Percentiles rank a stretch among this genome's conserved stretches.
These are phyloP conservation scores for Sphenostylis stenocarpa DNA, from an alignment of 306 rosid species.

Conservation along the genomic window DNA sequence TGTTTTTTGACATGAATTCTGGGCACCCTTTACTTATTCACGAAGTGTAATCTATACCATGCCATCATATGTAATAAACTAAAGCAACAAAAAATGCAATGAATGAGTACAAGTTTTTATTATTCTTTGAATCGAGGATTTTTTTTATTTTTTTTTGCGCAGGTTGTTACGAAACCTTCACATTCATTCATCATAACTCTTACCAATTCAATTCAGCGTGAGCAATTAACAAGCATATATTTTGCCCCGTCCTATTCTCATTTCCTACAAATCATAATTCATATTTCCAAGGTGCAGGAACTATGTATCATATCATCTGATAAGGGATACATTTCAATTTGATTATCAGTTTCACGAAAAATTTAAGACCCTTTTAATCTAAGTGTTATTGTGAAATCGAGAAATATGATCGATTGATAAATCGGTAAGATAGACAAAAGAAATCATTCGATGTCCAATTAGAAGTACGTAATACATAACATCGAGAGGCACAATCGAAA, in stretches of 20 bases:
- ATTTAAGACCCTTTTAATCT: no score
- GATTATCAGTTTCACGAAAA: no score
- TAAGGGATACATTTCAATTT: no score
- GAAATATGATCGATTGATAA: no score
- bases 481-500: no score
- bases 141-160: neutral
- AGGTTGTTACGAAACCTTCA: neutral
- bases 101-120: neutral
- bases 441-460: no score
- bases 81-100: neutral
- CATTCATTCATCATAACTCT: neutral
- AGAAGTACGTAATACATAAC: no score
- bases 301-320: no score
- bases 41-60: constrained; percentile 14
- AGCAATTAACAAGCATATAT: constrained; percentile 6
- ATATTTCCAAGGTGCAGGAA: no score
- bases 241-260: neutral
- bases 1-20: neutral
- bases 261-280: neutral
- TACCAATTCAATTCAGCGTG: constrained; percentile 22
- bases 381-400: no score
- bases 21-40: constrained; percentile 16
- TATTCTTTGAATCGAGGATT: neutral
- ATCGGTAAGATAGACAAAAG: no score
- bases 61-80: neutral